Percentiles rank a stretch among this genome's conserved stretches.
These are phyloP conservation scores for Fusarium nygamai DNA, from an alignment of 2,329 filamentous ascomycete genomes.

Conservation along the genomic window DNA sequence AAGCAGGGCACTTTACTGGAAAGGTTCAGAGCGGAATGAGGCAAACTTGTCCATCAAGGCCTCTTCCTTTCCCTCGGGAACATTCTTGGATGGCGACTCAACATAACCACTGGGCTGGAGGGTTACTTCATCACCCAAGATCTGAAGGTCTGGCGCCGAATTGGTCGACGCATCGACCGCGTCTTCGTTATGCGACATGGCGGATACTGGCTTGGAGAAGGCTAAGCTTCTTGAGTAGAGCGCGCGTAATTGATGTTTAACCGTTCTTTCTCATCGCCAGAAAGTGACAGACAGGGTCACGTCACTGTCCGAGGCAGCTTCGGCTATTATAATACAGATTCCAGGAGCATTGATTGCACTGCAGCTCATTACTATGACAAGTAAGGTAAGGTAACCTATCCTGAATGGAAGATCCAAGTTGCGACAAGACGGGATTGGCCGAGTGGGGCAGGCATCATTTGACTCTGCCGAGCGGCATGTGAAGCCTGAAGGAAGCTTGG, in stretches of 20 bases:
- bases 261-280: constrained; percentile 31
- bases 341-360: constrained; percentile 10
- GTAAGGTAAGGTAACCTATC: background rate
- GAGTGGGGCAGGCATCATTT: constrained; percentile 36
- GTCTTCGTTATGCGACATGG: constrained; percentile 48
- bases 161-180: constrained; percentile 44
- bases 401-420: constrained; percentile 19
- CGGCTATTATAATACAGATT: constrained; percentile 14
- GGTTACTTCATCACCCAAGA: constrained; percentile 77
- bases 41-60: constrained; percentile 84
- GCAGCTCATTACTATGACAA: constrained; percentile 2
- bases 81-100: constrained; percentile 53
- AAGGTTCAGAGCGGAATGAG: constrained; percentile 78
- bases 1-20: constrained; percentile 57
- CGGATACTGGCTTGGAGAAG: constrained; percentile 3
- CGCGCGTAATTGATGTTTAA: constrained; percentile 27
- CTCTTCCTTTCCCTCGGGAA: constrained; percentile 68
- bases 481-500: constrained; percentile 36
- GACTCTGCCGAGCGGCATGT: constrained; percentile 42
- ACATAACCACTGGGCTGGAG: constrained; percentile 78
- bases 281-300: constrained; percentile 14
- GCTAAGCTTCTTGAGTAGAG: background rate
- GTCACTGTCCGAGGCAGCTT: constrained; percentile 5
- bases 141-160: constrained; percentile 79
- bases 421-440: constrained; percentile 38